A percentile compares a stretch with the other conserved stretches of the same genome.
Evolutionary conservation across 495 filamentous ascomycete species (phyloP).

Genomic region (Penicillium malachiteum): DNA sequence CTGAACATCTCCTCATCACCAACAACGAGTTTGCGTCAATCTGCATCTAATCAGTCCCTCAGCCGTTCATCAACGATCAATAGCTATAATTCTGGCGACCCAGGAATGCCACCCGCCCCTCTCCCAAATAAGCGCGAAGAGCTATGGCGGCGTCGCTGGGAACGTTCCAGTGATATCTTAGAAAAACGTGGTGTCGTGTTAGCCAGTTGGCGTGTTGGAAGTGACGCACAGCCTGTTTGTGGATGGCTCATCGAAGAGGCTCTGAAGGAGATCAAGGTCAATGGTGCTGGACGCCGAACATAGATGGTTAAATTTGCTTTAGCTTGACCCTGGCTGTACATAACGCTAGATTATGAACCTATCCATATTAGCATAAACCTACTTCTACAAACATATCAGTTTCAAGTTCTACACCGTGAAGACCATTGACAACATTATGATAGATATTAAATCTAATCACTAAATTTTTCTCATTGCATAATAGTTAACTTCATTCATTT

Average conservation of each 20-base stretch:
- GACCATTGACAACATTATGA: too few relatives aligned
- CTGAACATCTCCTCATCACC: slow-evolving; percentile 25
- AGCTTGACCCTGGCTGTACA: background rate
- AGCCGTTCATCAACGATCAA: slow-evolving; percentile 12
- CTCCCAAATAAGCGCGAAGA: slow-evolving; percentile 73
- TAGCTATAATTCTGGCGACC: slow-evolving; percentile 13
- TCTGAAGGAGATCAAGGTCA: slow-evolving; percentile 25
- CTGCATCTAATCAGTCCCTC: slow-evolving; percentile 31
- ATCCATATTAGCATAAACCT: background rate
- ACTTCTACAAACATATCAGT: background rate
- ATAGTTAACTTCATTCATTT: too few relatives aligned
- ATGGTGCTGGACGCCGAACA: background rate
- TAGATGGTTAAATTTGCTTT: background rate
- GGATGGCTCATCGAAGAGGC: slow-evolving; percentile 51
- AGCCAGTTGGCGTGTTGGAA: slow-evolving; percentile 80
- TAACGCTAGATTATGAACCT: background rate
- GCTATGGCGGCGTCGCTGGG: slow-evolving; percentile 78
- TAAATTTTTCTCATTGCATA: too few relatives aligned
- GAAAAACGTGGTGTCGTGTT: slow-evolving; percentile 68
- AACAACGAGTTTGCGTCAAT: slow-evolving; percentile 17
- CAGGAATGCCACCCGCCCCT: slow-evolving; percentile 25
- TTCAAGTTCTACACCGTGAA: too few relatives aligned
- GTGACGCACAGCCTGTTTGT: slow-evolving; percentile 67
- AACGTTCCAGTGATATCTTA: slow-evolving; percentile 68
- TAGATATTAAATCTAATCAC: too few relatives aligned